A percentile compares a stretch with the other conserved stretches of the same genome.
These are phyloP conservation scores for Tricholomella constricta DNA, from an alignment of 768 basidiomycete genomes.

Conservation along the genomic window DNA sequence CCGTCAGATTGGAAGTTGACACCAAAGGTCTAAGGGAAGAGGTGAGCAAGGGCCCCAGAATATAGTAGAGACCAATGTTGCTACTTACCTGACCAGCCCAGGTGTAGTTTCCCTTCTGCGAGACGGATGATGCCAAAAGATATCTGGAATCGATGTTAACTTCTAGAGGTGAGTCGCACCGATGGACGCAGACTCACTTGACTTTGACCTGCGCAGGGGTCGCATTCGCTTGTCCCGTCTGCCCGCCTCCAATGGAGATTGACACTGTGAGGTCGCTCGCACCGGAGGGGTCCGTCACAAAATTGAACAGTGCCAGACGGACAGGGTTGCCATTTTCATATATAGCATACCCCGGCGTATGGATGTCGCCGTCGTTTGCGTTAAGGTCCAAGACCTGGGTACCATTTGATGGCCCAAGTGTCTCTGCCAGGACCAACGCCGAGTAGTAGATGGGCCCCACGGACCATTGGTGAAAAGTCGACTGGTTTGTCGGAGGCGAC, in stretches of 20 bases:
- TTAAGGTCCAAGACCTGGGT: conserved; percentile 68
- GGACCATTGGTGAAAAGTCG: conserved; percentile 68
- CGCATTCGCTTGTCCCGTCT: conserved; percentile 35
- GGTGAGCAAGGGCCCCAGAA: not conserved
- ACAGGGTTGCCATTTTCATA: conserved; percentile 67
- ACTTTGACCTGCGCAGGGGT: conserved; percentile 53
- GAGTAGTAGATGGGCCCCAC: conserved; percentile 79
- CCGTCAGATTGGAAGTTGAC: conserved; percentile 66
- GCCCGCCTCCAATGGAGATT: conserved; percentile 49
- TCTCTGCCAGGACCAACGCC: conserved; percentile 68
- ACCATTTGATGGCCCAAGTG: conserved; percentile 58
- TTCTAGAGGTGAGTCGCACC: not conserved
- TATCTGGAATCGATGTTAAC: conserved; percentile 40
- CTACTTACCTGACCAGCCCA: conserved; percentile 61
- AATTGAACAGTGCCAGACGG: conserved; percentile 74
- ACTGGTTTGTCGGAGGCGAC: conserved; percentile 48
- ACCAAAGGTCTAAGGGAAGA: conserved; percentile 52
- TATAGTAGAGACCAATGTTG: too few relatives aligned
- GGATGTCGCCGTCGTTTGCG: conserved; percentile 50
- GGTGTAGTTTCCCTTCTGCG: conserved; percentile 59
- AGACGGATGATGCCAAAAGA: conserved; percentile 53
- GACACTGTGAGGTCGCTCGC: conserved; percentile 54
- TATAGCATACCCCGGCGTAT: conserved; percentile 69
- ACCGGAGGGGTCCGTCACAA: conserved; percentile 59
- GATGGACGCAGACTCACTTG: conserved; percentile 48